phyloP scores from a whole-genome alignment of 805 yeast genomes.

The Diddensiella santjacobensis region DNA sequence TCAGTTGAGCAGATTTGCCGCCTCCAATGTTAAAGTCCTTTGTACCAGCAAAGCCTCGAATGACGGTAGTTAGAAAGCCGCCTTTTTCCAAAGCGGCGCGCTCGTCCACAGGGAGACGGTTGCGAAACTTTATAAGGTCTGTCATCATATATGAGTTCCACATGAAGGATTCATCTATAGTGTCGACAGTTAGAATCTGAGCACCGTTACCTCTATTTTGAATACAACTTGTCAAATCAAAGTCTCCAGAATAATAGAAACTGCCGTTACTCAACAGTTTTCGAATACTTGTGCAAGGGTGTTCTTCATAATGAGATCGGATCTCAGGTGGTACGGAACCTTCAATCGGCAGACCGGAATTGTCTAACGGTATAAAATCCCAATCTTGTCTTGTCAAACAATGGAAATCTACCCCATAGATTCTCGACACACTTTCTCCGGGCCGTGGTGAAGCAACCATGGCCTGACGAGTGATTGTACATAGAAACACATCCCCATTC shows the following conservation, averaged over 20 bases:
- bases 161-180: slow-evolving; percentile 84
- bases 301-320: slow-evolving; percentile 39
- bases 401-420: slow-evolving; percentile 81
- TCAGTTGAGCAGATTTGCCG: slow-evolving; percentile 45
- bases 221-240: slow-evolving; percentile 83
- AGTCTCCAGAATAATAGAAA: slow-evolving; percentile 87
- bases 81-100: slow-evolving; percentile 64
- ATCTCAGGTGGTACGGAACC: slow-evolving; percentile 2
- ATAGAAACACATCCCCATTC: slow-evolving; percentile 63
- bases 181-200: slow-evolving; percentile 27
- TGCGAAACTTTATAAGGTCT: slow-evolving; percentile 70
- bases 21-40: slow-evolving; percentile 38
- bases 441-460: slow-evolving; percentile 81
- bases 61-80: slow-evolving; percentile 84
- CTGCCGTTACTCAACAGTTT: slow-evolving; percentile 83
- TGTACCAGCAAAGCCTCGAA: slow-evolving; percentile 93
- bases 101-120: slow-evolving; percentile 59
- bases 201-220: slow-evolving; percentile 43
- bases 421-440: slow-evolving; percentile 73
- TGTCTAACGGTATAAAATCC: slow-evolving; percentile 73
- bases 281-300: slow-evolving; percentile 79
- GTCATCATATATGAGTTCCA: slow-evolving; percentile 93
- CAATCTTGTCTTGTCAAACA: slow-evolving; percentile 67
- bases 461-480: slow-evolving; percentile 71
- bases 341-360: slow-evolving; percentile 60